Conservation (phyloP, 2,329 filamentous ascomycete species). For the Leptographium flavum region DNA sequence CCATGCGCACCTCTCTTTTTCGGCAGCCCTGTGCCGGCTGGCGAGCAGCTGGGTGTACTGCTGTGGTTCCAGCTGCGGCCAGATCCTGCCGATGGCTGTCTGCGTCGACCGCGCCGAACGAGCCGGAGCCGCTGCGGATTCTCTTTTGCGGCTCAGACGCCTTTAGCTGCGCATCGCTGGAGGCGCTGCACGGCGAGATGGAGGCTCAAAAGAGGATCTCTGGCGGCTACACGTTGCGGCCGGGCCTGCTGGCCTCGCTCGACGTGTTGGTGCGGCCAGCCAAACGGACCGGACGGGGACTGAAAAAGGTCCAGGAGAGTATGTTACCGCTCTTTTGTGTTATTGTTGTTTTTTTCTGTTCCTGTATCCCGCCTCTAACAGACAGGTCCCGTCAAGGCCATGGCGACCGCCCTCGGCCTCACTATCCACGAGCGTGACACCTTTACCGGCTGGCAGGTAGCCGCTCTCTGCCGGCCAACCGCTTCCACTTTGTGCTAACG, state of each 20-base stretch:
- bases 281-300: slow-evolving; percentile 63
- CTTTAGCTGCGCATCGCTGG: slow-evolving; percentile 70
- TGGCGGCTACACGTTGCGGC: slow-evolving; percentile 19
- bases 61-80: neutral
- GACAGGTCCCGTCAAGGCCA: slow-evolving; percentile 48
- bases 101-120: neutral
- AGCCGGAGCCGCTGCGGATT: slow-evolving; percentile 55
- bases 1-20: neutral
- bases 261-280: slow-evolving; percentile 73
- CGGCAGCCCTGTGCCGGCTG: too few relatives aligned
- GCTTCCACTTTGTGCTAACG: slow-evolving; percentile 5
- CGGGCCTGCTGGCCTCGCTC: slow-evolving; percentile 53
- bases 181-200: slow-evolving; percentile 48
- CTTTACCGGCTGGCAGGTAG: slow-evolving; percentile 69
- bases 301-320: slow-evolving; percentile 56
- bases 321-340: too few relatives aligned
- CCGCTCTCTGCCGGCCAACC: neutral
- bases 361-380: neutral
- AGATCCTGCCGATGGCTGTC: neutral
- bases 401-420: slow-evolving; percentile 50
- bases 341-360: neutral
- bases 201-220: neutral
- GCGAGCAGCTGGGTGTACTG: too few relatives aligned
- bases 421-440: slow-evolving; percentile 63
- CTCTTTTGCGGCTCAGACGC: slow-evolving; percentile 90